Percentiles rank a stretch among this genome's conserved stretches.
Conservation (phyloP, 345 rosid genomes). For the Geranium brycei region DNA sequence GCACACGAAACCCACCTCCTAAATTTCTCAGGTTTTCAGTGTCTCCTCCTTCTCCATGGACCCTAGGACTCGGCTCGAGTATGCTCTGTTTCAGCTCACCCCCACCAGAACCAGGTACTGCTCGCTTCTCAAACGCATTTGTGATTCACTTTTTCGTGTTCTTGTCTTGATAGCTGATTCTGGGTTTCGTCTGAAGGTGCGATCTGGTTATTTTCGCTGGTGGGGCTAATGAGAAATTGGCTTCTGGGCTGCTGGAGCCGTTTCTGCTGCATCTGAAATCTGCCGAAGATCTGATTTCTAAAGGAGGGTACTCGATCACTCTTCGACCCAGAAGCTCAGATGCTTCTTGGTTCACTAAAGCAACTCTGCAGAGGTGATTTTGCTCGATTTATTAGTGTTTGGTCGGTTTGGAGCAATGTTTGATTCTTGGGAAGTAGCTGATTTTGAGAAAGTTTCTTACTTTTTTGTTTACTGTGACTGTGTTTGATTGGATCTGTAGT, state of each 20-base stretch:
- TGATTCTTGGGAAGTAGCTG: not conserved
- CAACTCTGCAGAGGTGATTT: slow-evolving; percentile 68
- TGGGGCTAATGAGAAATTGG: slow-evolving; percentile 66
- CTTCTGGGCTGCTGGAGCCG: slow-evolving; percentile 73
- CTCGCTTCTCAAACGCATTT: not conserved
- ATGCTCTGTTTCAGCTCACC: slow-evolving; percentile 87
- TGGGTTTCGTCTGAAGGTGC: slow-evolving; percentile 35
- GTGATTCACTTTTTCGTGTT: not conserved
- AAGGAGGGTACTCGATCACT: slow-evolving; percentile 81
- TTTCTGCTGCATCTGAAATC: slow-evolving; percentile 66
- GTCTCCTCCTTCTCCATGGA: slow-evolving; percentile 39
- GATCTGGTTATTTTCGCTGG: slow-evolving; percentile 76
- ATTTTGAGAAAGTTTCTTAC: too few relatives aligned
- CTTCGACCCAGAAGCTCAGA: slow-evolving; percentile 44
- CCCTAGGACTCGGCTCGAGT: slow-evolving; percentile 62
- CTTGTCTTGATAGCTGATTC: not conserved
- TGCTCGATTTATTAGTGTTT: not conserved
- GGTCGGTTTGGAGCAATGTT: not conserved
- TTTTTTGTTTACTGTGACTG: too few relatives aligned
- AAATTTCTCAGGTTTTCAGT: slow-evolving; percentile 5
- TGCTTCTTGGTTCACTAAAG: slow-evolving; percentile 78
- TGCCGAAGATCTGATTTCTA: slow-evolving; percentile 78
- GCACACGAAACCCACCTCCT: slow-evolving; percentile 1
- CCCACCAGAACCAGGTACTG: slow-evolving; percentile 92
- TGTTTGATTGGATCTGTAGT: not conserved